phyloP scores from a whole-genome alignment of 2,329 filamentous ascomycete species.

The Penicillium sp. region DNA sequence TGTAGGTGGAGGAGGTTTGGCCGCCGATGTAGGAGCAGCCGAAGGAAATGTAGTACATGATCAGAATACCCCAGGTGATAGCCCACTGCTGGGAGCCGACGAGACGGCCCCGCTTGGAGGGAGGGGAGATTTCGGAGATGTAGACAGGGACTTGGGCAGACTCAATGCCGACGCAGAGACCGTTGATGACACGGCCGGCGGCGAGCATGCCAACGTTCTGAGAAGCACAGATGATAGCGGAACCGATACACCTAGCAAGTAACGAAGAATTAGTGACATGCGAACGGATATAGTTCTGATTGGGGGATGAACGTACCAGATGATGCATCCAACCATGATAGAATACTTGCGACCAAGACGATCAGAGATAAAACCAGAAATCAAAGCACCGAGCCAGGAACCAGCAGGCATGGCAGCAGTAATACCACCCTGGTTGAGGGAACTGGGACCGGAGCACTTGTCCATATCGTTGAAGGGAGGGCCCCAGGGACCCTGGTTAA shows the following conservation, averaged over 20 bases:
- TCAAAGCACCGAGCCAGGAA: conserved; percentile 59
- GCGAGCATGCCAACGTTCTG: conserved; percentile 66
- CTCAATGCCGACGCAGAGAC: conserved; percentile 67
- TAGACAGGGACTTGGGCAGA: conserved; percentile 69
- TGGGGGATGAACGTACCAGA: conserved; percentile 37
- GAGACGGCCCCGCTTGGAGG: conserved; percentile 55
- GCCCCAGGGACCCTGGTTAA: conserved; percentile 53
- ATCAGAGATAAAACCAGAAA: conserved; percentile 54
- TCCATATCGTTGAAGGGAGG: conserved; percentile 52
- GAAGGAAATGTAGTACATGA: conserved; percentile 63
- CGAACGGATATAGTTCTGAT: background rate
- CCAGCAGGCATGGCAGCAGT: conserved; percentile 69
- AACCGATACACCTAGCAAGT: conserved; percentile 47
- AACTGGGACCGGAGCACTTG: conserved; percentile 45
- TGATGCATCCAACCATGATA: conserved; percentile 49
- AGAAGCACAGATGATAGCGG: conserved; percentile 56
- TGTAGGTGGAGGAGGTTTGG: conserved; percentile 22
- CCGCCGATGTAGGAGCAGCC: conserved; percentile 60
- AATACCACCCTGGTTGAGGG: conserved; percentile 60
- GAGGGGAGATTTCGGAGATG: conserved; percentile 61
- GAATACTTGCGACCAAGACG: conserved; percentile 50
- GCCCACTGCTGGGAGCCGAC: conserved; percentile 72
- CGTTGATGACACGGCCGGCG: conserved; percentile 64
- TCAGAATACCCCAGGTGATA: conserved; percentile 66
- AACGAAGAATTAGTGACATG: background rate